phyloP scores from a whole-genome alignment of 805 yeast genomes.

The Lachancea nothofagi region DNA sequence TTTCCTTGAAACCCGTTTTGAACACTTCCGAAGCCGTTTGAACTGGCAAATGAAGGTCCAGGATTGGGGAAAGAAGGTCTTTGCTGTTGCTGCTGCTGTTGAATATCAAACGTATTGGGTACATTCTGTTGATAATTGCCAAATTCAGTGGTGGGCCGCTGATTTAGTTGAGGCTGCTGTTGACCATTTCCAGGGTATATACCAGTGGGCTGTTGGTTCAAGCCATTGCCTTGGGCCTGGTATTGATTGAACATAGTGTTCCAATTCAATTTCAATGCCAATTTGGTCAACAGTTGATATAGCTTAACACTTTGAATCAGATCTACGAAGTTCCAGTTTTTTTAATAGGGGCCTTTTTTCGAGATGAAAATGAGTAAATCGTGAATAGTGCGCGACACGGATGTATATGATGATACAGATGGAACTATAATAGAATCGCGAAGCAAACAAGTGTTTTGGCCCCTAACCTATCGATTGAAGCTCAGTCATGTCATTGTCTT shows the following conservation, averaged over 20 bases:
- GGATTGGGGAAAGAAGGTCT: constrained; percentile 7
- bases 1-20: constrained; percentile 1
- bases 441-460: no score
- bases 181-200: constrained; percentile 9
- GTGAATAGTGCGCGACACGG: background rate
- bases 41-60: constrained; percentile 1
- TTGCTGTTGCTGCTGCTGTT: constrained; percentile 7
- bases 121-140: constrained; percentile 15
- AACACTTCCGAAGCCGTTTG: constrained; percentile 3
- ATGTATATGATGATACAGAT: no score
- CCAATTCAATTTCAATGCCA: background rate
- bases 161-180: constrained; percentile 11
- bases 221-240: constrained; percentile 9
- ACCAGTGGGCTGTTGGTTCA: constrained; percentile 9
- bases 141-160: constrained; percentile 15
- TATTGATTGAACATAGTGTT: constrained; percentile 11
- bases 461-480: no score
- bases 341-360: constrained; percentile 6
- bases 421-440: no score
- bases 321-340: background rate
- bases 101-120: constrained; percentile 10
- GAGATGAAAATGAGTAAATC: constrained; percentile 3
- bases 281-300: background rate
- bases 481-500: no score
- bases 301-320: no score